Evolutionary conservation across 495 filamentous ascomycete genomes (phyloP), one percentile per base, ranked within the genome.

Genomic region (Aspergillus bridgeri): DNA sequence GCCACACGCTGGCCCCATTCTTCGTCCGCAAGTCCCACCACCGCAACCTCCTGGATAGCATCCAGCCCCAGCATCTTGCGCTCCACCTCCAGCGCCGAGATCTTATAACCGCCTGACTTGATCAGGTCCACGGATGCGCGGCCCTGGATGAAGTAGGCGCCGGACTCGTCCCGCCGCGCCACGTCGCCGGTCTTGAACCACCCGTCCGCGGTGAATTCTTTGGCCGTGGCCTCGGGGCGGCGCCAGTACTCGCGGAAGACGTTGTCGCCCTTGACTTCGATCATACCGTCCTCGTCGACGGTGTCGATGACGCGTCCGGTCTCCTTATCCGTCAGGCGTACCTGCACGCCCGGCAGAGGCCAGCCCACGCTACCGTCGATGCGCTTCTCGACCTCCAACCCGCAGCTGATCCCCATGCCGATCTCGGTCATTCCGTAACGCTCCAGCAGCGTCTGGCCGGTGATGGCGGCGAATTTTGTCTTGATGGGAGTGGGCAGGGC

Each of bases 171-270:
- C 7, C 74, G 69, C 11, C 62, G 60, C 8, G 75, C 76, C 1
- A 78, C 70, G 56, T 79, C 76, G n/a, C 76, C 76, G 6, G 76
- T 79, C 64, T 75, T 75, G 62, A 79, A 78, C 75, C 75, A 79
- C 23, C 75, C 77, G 44, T 79, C 78, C 15, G 58, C 45, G 0
- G 73, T 77, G 42, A 78, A 77, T 47, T 75, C 75, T 21, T 74
- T 72, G 8, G 63, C 61, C 4, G 76, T 79, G 0, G 74, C 74
- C 42, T 76, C 73, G 2, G 74, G 71, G 19, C 69, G 73, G 7
- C 70, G 64, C 75, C 75, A 79, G 56, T 79, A 79, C 51, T 77
- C 75, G 9, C 53, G 61, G 61, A 79, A 78, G 22, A 79, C 75
- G 29, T 76, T 77, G 20, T 69, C 64, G 17, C 76, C 76, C 53